phyloP scores from a whole-genome alignment of 768 basidiomycete genomes.

The Amyloporia xantha region DNA sequence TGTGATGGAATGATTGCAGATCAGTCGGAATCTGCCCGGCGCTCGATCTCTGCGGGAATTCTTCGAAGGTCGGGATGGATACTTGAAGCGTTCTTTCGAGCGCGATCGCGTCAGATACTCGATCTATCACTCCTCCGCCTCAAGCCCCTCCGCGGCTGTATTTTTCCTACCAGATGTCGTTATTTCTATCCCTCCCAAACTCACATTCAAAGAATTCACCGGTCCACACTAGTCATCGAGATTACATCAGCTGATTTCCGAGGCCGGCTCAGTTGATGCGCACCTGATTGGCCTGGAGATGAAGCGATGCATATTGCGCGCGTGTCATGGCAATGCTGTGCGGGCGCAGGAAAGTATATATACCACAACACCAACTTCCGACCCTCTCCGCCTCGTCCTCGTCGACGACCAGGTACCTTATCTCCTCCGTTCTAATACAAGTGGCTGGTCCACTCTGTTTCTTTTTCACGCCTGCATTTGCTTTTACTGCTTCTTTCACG shows the following conservation, averaged over 20 bases:
- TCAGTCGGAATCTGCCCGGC: background rate
- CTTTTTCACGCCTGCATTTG: background rate
- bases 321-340: background rate
- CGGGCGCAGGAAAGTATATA: background rate
- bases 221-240: background rate
- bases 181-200: background rate
- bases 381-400: conserved; percentile 7
- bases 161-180: background rate
- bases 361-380: background rate
- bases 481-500: background rate
- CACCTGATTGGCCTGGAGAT: conserved; percentile 4
- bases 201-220: background rate
- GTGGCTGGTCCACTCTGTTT: conserved; percentile 10
- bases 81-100: background rate
- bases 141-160: background rate
- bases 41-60: background rate
- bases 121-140: background rate
- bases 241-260: conserved; percentile 4
- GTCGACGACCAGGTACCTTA: conserved; percentile 11
- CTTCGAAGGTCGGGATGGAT: too few relatives aligned
- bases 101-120: background rate
- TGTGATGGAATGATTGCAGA: background rate
- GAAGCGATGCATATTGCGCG: background rate
- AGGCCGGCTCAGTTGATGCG: background rate
- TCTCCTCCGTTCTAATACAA: background rate